Base-by-base conservation (phyloP, 2,329 filamentous ascomycete species). In the Aspergillus felis region DNA sequence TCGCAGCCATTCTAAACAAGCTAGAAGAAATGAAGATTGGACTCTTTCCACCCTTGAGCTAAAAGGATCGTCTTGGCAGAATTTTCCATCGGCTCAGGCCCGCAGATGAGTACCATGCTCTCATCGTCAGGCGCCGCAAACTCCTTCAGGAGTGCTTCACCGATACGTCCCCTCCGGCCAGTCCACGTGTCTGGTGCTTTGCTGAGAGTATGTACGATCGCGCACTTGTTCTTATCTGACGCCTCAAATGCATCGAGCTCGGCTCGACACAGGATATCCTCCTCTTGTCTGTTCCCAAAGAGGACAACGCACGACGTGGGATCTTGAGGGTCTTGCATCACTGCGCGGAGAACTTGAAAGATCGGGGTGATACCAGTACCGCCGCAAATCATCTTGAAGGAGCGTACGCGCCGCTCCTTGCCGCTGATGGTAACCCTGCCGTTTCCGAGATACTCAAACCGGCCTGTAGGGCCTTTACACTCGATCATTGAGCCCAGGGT, bases 341-440 rank as follows among this genome's bases (percentile, higher is more conserved):
- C 84, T 0, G 90, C 88, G 6, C 90, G 81, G 53, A 95, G 78
- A 3, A 96, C 89, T 68, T 94, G 90, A 70, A 87, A 94, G 61
- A 96, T 90, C 0, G 92, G 92, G n/a, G 92, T 96, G 67, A 97
- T 89, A 0, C 92, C 92, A n/a, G 85, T 90, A 5, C 92, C 92
- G 14, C 84, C 92, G 65, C 90, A 94, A 32, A 96, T 86, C 91
- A 96, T 96, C 69, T 89, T 79, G 72, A 96, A 91, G 12, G 82
- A 82, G 53, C 81, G 83, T 1, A 95, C 83, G 0, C 65, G 74
- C 9, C 87, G 78, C 57, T 79, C 71, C 22, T 78, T 80, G 0
- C 83, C 83, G 32, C 83, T 83, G 46, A 96, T 75, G 0, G 76
- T 68, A 65, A 89, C 91, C 1, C 74, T 61, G 0, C 92, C 91